These are phyloP conservation scores for Ceriops tagal DNA, from an alignment of 345 rosid species.

Conservation along the genomic window DNA sequence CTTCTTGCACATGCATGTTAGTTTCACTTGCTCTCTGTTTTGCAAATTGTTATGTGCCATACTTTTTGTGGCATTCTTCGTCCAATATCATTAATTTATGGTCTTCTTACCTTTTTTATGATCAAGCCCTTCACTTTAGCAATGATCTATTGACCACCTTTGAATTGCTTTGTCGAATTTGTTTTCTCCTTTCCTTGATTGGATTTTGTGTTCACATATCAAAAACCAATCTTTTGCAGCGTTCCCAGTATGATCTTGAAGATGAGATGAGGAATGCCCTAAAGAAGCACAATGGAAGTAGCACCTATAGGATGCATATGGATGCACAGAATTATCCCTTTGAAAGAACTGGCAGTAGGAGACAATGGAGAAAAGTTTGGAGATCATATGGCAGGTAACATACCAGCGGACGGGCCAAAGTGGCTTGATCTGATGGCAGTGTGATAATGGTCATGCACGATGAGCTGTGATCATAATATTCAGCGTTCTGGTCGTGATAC, in stretches of 20 bases:
- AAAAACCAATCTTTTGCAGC: slow-evolving; percentile 40
- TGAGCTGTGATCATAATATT: not conserved
- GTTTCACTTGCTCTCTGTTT: too few species aligned
- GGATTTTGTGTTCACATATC: not conserved
- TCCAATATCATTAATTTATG: too few species aligned
- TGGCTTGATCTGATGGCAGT: not conserved
- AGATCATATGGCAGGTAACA: slow-evolving; percentile 19
- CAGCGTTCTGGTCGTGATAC: not conserved
- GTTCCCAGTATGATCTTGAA: slow-evolving; percentile 72
- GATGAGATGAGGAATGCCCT: slow-evolving; percentile 65
- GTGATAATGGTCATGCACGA: not conserved
- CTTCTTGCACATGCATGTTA: too few species aligned
- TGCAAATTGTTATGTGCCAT: too few species aligned
- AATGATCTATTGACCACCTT: not conserved
- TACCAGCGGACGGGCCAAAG: not conserved
- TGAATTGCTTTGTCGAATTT: not conserved
- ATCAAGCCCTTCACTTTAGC: not conserved
- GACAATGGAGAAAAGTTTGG: slow-evolving; percentile 25
- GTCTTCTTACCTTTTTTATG: not conserved
- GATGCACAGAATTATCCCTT: slow-evolving; percentile 49
- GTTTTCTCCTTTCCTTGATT: not conserved
- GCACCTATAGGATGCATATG: slow-evolving; percentile 42
- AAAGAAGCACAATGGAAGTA: slow-evolving; percentile 56
- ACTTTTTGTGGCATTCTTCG: too few species aligned
- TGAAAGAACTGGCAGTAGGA: slow-evolving; percentile 34